Conservation (phyloP, 1,284 basidiomycete genomes). For the Amylostereum areolatum region DNA sequence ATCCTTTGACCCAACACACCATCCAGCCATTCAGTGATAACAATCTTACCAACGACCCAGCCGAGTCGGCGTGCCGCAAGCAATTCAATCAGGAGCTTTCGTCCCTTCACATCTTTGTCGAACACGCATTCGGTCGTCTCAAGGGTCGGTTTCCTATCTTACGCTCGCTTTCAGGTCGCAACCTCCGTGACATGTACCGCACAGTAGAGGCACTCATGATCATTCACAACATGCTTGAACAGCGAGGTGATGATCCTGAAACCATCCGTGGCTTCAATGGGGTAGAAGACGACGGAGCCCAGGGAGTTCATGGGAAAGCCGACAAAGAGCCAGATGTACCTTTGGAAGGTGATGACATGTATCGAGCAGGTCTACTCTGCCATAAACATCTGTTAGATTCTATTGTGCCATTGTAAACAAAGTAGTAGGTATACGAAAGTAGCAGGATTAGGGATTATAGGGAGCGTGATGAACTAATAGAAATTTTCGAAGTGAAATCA, state of each 20-base stretch:
- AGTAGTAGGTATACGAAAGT: too few relatives aligned
- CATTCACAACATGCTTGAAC: conserved; percentile 16
- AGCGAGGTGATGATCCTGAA: conserved; percentile 10
- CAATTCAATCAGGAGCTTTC: conserved; percentile 13
- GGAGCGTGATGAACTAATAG: too few relatives aligned
- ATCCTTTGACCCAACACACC: conserved; percentile 12
- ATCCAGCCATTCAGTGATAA: conserved; percentile 14
- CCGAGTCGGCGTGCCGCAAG: conserved; percentile 4
- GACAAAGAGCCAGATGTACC: background rate
- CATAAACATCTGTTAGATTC: conserved; percentile 2
- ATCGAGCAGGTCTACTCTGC: conserved; percentile 5
- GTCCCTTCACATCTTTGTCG: conserved; percentile 11
- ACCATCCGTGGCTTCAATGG: conserved; percentile 11
- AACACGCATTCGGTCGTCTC: conserved; percentile 16
- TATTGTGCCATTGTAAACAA: background rate
- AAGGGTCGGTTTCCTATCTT: conserved; percentile 17
- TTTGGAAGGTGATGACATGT: conserved; percentile 1
- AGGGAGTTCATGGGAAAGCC: background rate
- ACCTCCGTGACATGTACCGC: conserved; percentile 10
- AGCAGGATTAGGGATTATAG: too few relatives aligned
- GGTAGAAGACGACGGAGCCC: conserved; percentile 4
- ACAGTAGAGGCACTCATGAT: conserved; percentile 15
- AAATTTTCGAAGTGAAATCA: too few relatives aligned
- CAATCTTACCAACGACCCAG: conserved; percentile 10
- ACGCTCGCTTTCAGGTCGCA: conserved; percentile 10